phyloP scores from a whole-genome alignment of 1,284 basidiomycete species.

The Fomitiporia mediterranea region DNA sequence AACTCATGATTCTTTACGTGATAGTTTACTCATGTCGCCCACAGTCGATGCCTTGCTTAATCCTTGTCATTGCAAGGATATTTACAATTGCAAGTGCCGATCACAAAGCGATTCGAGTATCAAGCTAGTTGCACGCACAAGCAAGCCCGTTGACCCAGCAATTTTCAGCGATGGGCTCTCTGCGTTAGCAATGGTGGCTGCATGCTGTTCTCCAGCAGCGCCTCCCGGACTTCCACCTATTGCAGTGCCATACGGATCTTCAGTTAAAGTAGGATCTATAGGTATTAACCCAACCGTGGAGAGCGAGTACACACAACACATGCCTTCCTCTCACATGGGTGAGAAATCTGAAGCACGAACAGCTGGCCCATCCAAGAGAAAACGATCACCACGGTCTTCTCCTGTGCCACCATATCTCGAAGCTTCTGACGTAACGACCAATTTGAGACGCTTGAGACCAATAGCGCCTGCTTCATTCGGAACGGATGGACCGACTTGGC shows the following conservation, averaged over 20 bases:
- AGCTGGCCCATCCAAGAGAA: neutral
- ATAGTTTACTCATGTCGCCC: neutral
- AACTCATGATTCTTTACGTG: neutral
- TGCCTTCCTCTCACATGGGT: neutral
- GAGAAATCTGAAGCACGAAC: neutral
- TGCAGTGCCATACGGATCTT: slow-evolving; percentile 18
- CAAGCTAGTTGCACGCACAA: slow-evolving; percentile 17
- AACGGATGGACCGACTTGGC: neutral
- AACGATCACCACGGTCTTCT: slow-evolving; percentile 3
- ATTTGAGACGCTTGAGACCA: neutral
- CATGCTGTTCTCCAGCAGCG: slow-evolving; percentile 33
- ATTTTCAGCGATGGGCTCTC: slow-evolving; percentile 33
- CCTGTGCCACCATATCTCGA: neutral
- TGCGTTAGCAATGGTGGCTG: slow-evolving; percentile 48
- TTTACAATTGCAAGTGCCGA: slow-evolving; percentile 52
- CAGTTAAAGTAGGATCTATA: no score
- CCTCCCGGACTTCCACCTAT: slow-evolving; percentile 12
- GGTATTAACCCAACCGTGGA: neutral
- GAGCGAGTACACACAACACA: neutral
- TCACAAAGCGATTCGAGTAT: slow-evolving; percentile 22
- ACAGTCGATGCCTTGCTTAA: slow-evolving; percentile 57
- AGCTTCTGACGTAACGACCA: neutral
- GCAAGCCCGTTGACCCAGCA: slow-evolving; percentile 18
- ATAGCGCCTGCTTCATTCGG: neutral
- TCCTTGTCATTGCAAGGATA: slow-evolving; percentile 55